Conservation (phyloP, 345 rosid species). For the Salix koriyanagi region DNA sequence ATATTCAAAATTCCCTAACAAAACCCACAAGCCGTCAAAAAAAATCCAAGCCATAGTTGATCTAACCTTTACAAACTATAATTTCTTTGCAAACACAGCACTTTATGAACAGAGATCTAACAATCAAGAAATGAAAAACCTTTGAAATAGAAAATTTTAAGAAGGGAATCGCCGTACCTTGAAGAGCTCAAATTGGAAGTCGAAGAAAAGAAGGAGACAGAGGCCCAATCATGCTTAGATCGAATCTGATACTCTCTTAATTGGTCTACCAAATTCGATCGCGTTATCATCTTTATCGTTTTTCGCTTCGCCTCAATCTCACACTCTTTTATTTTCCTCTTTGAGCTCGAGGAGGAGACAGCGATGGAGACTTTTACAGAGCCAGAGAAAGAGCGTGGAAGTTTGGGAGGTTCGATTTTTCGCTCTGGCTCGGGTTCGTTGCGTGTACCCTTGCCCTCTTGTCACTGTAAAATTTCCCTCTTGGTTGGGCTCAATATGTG, state of each 20-base stretch:
- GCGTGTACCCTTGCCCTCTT: conserved; percentile 22
- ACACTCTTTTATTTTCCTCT: background rate
- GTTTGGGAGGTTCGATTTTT: conserved; percentile 22
- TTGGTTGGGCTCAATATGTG: background rate
- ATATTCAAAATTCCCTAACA: background rate
- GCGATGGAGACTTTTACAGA: conserved; percentile 14
- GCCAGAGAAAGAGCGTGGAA: background rate
- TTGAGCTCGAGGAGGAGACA: conserved; percentile 9
- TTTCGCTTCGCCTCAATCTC: background rate
- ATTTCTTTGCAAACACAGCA: background rate
- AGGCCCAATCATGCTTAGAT: conserved; percentile 97
- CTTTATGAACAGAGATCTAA: background rate
- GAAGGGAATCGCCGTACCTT: conserved; percentile 34
- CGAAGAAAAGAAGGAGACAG: conserved; percentile 90
- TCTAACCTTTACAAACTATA: background rate
- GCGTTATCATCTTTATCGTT: conserved; percentile 67
- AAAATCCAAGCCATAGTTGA: background rate
- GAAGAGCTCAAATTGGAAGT: conserved; percentile 68
- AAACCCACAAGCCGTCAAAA: background rate
- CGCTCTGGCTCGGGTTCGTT: conserved; percentile 25
- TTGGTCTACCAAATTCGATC: conserved; percentile 92
- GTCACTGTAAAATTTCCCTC: background rate
- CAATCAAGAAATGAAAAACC: background rate
- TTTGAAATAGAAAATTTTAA: background rate
- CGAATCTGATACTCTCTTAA: conserved; percentile 92